Base-by-base conservation (phyloP, 306 rosid species). In the Rosa lucieae region DNA sequence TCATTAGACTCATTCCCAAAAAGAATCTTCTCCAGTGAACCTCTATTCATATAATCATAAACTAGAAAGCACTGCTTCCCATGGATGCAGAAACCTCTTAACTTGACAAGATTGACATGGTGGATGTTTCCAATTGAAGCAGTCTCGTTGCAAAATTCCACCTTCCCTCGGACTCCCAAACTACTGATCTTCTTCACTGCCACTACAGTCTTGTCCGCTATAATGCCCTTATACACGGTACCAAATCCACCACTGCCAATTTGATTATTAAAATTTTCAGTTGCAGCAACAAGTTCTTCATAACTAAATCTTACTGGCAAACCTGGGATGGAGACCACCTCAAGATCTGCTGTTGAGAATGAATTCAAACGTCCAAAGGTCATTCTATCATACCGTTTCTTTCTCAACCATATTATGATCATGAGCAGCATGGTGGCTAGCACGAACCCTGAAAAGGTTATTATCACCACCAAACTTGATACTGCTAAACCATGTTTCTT, bases 181-280 rank as follows among this genome's bases (percentile, higher is more conserved):
- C 51, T 82, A 14, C 55, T 72, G 29, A 82, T 72, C 61, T 82
- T 82, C 78, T 82, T 82, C 78, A 82, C 82, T 7, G 85, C 85
- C 47, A 82, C 81, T 48, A 35, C 23, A 1, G 85, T 73, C 29
- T 61, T 47, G 59, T 78, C 76, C 0, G 67, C 65, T 21, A 73
- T 47, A 10, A 63, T 82, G 13, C 85, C 85, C 68, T 62, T 73
- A 40, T 78, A 82, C 20, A 82, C 85, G 8, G 74, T 55, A 18
- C 85, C 85, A 74, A 82, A 82, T 35, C 82, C 85, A 3, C 85
- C 85, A 3, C 82, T 75, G 6, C 85, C 85, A 18, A 78, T 73
- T 42, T 73, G 75, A 5, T 65, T 26, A 47, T 43, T 74, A 77
- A 80, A 80, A 43, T 73, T 74, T 21, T 67, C 83, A 66, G 83